Conservation (phyloP, 2,329 filamentous ascomycete genomes). For the Zalaria obscura region DNA sequence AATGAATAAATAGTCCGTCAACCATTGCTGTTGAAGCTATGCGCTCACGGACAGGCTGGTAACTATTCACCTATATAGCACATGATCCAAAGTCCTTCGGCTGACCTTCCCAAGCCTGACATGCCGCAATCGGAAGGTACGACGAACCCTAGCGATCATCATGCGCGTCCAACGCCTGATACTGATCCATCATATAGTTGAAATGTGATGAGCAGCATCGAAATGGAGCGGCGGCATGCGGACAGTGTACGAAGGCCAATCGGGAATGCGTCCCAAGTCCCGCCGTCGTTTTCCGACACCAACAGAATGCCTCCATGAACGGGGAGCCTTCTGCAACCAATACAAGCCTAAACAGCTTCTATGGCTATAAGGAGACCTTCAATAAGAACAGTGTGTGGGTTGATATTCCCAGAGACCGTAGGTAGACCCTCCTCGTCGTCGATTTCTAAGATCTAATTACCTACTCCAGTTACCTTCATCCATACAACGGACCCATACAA, state of each 20-base stretch:
- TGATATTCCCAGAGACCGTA: conserved; percentile 45
- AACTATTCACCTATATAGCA: conserved; percentile 5
- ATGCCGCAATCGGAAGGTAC: conserved; percentile 19
- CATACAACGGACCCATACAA: conserved; percentile 49
- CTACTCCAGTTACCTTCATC: conserved; percentile 40
- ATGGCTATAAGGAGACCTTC: conserved; percentile 53
- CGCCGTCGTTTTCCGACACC: conserved; percentile 52
- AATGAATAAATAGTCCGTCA: background rate
- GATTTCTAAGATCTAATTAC: no score
- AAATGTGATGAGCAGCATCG: conserved; percentile 51
- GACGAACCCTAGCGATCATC: conserved; percentile 2
- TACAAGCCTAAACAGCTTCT: conserved; percentile 44
- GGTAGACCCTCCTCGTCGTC: conserved; percentile 3
- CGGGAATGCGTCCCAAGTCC: conserved; percentile 47
- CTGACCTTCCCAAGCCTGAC: conserved; percentile 12
- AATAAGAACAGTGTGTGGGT: conserved; percentile 47
- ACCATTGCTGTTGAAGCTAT: conserved; percentile 1
- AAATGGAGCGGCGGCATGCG: conserved; percentile 23
- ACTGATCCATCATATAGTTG: conserved; percentile 25
- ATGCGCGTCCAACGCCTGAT: background rate
- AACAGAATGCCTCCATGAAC: conserved; percentile 58
- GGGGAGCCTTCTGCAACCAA: conserved; percentile 28
- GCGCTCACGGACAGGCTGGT: conserved; percentile 20
- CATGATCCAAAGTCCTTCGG: conserved; percentile 2
- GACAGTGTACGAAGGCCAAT: conserved; percentile 46